These are phyloP conservation scores for Rhizophlyctis rosea DNA, from an alignment of 192 early-diverging fungal genomes.

Conservation along the genomic window DNA sequence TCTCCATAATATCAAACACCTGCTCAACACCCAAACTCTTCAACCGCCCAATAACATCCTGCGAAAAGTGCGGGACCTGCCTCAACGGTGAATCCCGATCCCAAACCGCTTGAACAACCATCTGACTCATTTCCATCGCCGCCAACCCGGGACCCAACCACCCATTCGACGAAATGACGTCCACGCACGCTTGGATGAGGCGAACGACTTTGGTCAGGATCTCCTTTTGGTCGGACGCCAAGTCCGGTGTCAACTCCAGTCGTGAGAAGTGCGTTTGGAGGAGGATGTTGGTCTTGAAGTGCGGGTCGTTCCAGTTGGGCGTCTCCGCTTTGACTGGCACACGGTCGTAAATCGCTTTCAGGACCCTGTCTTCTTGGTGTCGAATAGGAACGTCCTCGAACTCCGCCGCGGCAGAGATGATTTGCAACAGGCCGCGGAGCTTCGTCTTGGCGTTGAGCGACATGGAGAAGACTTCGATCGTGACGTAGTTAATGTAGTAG, in stretches of 20 bases:
- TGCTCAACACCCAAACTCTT: slow-evolving; percentile 70
- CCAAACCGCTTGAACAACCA: slow-evolving; percentile 97
- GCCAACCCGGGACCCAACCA: slow-evolving; percentile 87
- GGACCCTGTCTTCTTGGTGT: slow-evolving; percentile 83
- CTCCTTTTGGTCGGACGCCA: slow-evolving; percentile 85
- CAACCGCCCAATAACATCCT: slow-evolving; percentile 67
- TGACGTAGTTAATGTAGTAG: slow-evolving; percentile 93
- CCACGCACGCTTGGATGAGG: slow-evolving; percentile 88
- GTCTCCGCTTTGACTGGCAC: slow-evolving; percentile 69
- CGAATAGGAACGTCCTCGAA: slow-evolving; percentile 90
- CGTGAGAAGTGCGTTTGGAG: slow-evolving; percentile 95
- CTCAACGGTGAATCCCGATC: slow-evolving; percentile 86
- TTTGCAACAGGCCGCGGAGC: slow-evolving; percentile 86
- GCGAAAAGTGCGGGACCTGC: slow-evolving; percentile 86
- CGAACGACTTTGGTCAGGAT: slow-evolving; percentile 67
- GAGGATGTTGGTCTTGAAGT: slow-evolving; percentile 88
- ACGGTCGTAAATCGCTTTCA: slow-evolving; percentile 78
- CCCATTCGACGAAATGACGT: slow-evolving; percentile 88
- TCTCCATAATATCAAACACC: slow-evolving; percentile 92
- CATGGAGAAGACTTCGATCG: slow-evolving; percentile 89
- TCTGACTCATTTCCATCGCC: slow-evolving; percentile 96
- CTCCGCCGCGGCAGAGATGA: slow-evolving; percentile 90
- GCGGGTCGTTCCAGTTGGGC: slow-evolving; percentile 81
- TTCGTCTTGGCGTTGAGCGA: slow-evolving; percentile 85
- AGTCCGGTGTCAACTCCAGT: slow-evolving; percentile 82